Evolutionary conservation across 2,329 filamentous ascomycete genomes (phyloP).

Genomic region (Aspergillus tamarii): DNA sequence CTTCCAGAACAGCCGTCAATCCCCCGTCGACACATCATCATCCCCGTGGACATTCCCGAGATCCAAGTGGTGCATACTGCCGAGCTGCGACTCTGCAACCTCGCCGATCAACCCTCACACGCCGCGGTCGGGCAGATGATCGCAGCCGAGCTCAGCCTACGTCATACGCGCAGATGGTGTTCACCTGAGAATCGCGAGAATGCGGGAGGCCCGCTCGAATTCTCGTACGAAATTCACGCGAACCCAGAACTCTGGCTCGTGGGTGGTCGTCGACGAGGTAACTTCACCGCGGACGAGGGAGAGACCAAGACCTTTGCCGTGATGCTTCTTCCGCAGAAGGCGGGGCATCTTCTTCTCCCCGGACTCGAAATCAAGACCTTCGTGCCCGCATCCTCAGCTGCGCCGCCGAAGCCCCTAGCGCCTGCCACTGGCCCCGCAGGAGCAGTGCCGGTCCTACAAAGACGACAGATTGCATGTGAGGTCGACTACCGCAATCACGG

Average conservation of each 20-base stretch:
- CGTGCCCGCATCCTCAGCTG: conserved; percentile 44
- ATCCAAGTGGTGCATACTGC: conserved; percentile 82
- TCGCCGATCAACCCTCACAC: conserved; percentile 34
- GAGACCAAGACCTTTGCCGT: conserved; percentile 63
- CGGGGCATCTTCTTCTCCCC: conserved; percentile 78
- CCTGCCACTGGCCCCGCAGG: conserved; percentile 2
- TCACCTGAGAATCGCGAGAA: conserved; percentile 34
- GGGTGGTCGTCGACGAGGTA: conserved; percentile 77
- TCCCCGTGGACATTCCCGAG: conserved; percentile 87
- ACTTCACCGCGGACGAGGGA: conserved; percentile 62
- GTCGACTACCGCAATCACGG: conserved; percentile 78
- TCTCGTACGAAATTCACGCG: conserved; percentile 80
- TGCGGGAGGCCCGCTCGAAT: conserved; percentile 63
- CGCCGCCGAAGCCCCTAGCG: conserved; percentile 14
- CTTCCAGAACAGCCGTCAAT: conserved; percentile 36
- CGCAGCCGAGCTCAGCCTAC: conserved; percentile 52
- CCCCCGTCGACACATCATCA: conserved; percentile 69
- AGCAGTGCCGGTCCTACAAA: conserved; percentile 28
- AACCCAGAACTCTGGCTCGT: conserved; percentile 80
- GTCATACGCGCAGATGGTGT: conserved; percentile 60
- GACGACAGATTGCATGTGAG: conserved; percentile 63
- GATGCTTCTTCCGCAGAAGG: conserved; percentile 76
- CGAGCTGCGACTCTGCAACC: conserved; percentile 38
- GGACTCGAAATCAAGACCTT: conserved; percentile 73
- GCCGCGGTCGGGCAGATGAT: conserved; percentile 53